Evolutionary conservation across 805 yeast genomes (phyloP).

Genomic region (Kodamaea jinghongensis): DNA sequence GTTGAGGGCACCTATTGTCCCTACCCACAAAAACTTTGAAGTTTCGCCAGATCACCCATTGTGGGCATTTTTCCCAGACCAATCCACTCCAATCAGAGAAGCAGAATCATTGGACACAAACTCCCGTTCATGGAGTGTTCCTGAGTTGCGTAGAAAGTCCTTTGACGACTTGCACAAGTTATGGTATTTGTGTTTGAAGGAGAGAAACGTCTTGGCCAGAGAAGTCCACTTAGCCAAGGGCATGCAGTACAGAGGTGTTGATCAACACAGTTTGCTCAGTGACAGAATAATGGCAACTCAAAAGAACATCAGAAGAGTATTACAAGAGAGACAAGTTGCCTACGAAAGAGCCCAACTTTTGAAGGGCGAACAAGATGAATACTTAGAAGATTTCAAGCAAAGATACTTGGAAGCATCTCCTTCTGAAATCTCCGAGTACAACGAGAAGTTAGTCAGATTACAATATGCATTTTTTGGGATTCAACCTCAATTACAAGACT

Average conservation of each 20-base stretch:
- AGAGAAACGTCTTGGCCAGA: conserved; percentile 74
- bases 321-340: conserved; percentile 80
- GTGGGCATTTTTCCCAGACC: conserved; percentile 83
- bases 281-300: conserved; percentile 35
- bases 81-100: conserved; percentile 54
- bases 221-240: conserved; percentile 61
- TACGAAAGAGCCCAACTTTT: conserved; percentile 56
- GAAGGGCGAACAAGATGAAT: conserved; percentile 40
- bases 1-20: conserved; percentile 81
- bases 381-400: conserved; percentile 55
- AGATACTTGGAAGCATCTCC: conserved; percentile 55
- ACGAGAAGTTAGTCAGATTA: conserved; percentile 71
- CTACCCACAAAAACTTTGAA: conserved; percentile 68
- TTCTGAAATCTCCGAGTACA: conserved; percentile 49
- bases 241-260: conserved; percentile 24
- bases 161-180: conserved; percentile 88
- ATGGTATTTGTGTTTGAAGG: conserved; percentile 86
- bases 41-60: conserved; percentile 87
- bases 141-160: conserved; percentile 85
- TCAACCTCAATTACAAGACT: conserved; percentile 57
- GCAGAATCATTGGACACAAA: conserved; percentile 48
- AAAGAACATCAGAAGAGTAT: conserved; percentile 73
- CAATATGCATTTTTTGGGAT: conserved; percentile 86
- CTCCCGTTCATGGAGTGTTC: conserved; percentile 81
- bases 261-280: conserved; percentile 41